phyloP scores from a whole-genome alignment of 768 basidiomycete genomes.

The Saitozyma sp. region DNA sequence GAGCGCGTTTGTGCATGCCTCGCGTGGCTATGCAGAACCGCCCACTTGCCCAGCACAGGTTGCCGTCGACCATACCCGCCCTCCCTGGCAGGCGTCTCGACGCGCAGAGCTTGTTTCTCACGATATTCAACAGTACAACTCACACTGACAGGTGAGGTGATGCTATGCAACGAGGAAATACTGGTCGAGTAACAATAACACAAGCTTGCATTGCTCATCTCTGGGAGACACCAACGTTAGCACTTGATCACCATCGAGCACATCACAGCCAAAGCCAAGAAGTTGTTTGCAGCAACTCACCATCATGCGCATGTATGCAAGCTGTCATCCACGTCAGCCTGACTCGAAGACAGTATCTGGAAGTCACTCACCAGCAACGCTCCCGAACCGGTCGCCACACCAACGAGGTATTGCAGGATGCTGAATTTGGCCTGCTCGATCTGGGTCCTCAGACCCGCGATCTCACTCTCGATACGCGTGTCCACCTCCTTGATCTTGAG shows the following conservation, averaged over 20 bases:
- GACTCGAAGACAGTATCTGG: not conserved
- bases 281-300: not conserved
- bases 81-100: too few species aligned
- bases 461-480: slow-evolving; percentile 93
- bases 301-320: slow-evolving; percentile 49
- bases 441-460: slow-evolving; percentile 72
- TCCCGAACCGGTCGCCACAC: slow-evolving; percentile 50
- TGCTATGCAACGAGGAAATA: too few species aligned
- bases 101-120: too few species aligned
- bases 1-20: too few species aligned
- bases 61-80: too few species aligned
- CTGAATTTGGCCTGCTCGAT: slow-evolving; percentile 56
- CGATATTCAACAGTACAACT: too few species aligned
- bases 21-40: too few species aligned
- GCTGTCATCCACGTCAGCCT: slow-evolving; percentile 10
- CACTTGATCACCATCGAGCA: not conserved
- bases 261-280: not conserved
- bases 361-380: slow-evolving; percentile 51
- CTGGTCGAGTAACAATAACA: too few species aligned
- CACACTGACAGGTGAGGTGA: too few species aligned
- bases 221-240: not conserved
- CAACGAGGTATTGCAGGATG: slow-evolving; percentile 55
- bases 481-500: slow-evolving; percentile 97
- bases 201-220: not conserved
- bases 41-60: too few species aligned